Percentiles rank a stretch among this genome's conserved stretches.
phyloP scores from a whole-genome alignment of 345 rosid genomes.

The Dipteronia sinensis region DNA sequence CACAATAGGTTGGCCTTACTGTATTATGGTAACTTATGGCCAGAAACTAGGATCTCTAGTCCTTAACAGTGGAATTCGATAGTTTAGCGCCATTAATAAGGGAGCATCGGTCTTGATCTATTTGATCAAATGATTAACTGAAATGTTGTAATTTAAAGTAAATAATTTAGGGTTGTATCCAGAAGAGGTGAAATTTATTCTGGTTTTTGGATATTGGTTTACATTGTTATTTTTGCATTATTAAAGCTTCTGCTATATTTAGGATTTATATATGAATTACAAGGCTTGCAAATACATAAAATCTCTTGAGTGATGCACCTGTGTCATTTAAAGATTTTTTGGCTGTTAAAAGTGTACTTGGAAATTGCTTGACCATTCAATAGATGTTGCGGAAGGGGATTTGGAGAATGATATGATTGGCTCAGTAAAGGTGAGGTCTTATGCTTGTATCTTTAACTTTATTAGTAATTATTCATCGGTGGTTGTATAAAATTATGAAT shows the following conservation, averaged over 20 bases:
- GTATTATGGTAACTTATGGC: slow-evolving; percentile 26
- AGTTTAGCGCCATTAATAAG: no score
- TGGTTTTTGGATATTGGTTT: no score
- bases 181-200: no score
- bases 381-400: slow-evolving; percentile 72
- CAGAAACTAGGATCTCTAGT: slow-evolving; percentile 59
- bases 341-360: no score
- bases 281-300: not conserved
- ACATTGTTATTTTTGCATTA: no score
- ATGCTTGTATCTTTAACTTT: slow-evolving; percentile 14
- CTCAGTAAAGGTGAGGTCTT: slow-evolving; percentile 80
- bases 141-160: no score
- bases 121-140: no score
- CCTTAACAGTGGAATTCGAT: no score
- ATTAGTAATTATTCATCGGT: not conserved
- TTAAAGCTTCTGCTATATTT: no score
- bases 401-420: slow-evolving; percentile 97
- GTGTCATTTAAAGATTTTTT: not conserved
- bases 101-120: not conserved
- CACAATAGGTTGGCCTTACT: not conserved
- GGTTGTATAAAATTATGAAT: not conserved
- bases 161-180: no score
- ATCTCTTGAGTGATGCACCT: not conserved
- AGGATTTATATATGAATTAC: not conserved
- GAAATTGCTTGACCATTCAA: slow-evolving; percentile 86